Conservation (phyloP, 2,329 filamentous ascomycete genomes). For the Cryphonectria naterciae region DNA sequence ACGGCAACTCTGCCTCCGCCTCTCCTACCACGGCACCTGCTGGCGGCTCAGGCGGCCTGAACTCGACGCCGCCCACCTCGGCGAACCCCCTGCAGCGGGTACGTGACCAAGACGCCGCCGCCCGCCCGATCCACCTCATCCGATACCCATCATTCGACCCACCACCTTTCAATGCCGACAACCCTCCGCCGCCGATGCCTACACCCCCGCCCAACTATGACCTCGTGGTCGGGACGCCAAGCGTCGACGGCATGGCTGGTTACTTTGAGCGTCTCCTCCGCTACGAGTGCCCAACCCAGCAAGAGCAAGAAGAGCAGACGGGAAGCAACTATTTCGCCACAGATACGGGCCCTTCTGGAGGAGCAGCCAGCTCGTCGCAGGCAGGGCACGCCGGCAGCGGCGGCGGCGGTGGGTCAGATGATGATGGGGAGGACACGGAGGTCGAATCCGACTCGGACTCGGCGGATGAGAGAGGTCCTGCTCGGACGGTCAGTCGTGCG, state of each 20-base stretch:
- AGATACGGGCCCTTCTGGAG: conserved; percentile 13
- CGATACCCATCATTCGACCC: conserved; percentile 86
- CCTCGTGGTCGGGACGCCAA: conserved; percentile 69
- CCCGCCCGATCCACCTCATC: conserved; percentile 81
- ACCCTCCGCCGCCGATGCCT: conserved; percentile 67
- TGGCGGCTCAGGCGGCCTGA: conserved; percentile 23
- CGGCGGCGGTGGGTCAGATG: conserved; percentile 35
- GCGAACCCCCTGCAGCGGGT: conserved; percentile 41
- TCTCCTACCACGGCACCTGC: conserved; percentile 30
- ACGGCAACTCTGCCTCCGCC: conserved; percentile 19
- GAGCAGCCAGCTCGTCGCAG: conserved; percentile 3
- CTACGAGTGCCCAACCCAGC: conserved; percentile 54
- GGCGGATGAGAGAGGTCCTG: conserved; percentile 38
- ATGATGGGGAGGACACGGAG: conserved; percentile 42
- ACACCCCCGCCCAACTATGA: conserved; percentile 89
- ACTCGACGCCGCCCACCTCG: conserved; percentile 31
- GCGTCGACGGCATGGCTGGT: conserved; percentile 75
- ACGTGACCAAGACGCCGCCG: conserved; percentile 41
- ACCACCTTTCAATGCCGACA: conserved; percentile 82
- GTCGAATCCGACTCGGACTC: conserved; percentile 43
- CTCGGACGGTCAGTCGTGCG: conserved; percentile 53
- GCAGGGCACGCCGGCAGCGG: neutral
- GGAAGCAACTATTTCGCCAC: conserved; percentile 16
- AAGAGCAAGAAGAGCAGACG: neutral
- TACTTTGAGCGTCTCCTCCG: conserved; percentile 84